These are phyloP conservation scores for Crinitomyces ghanaensis DNA, from an alignment of 805 yeast genomes.

Conservation along the genomic window DNA sequence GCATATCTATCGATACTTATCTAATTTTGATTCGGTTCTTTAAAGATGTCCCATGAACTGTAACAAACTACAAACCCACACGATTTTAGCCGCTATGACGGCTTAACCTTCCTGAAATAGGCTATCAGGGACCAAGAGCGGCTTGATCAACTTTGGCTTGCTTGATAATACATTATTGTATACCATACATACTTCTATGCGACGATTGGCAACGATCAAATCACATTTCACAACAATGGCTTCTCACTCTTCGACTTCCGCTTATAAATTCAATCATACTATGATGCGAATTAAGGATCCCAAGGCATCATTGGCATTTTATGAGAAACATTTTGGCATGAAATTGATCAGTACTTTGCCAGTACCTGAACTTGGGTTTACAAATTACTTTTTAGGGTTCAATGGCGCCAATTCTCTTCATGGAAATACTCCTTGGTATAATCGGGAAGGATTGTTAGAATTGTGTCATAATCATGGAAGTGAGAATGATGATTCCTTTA, in stretches of 20 bases:
- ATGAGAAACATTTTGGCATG: slow-evolving; percentile 66
- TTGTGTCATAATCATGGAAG: slow-evolving; percentile 72
- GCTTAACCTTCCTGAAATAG: too few species aligned
- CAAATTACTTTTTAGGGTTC: slow-evolving; percentile 57
- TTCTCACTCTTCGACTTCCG: slow-evolving; percentile 1
- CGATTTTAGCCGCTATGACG: too few species aligned
- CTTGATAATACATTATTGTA: too few species aligned
- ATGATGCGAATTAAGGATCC: slow-evolving; percentile 78
- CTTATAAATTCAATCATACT: slow-evolving; percentile 24
- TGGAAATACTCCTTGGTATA: slow-evolving; percentile 28
- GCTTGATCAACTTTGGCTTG: too few species aligned
- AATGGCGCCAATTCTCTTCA: slow-evolving; percentile 34
- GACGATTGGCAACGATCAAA: neutral
- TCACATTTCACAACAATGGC: slow-evolving; percentile 1
- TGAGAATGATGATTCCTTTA: slow-evolving; percentile 44
- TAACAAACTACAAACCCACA: too few species aligned
- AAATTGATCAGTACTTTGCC: slow-evolving; percentile 41
- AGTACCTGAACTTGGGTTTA: slow-evolving; percentile 45
- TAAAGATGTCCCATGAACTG: too few species aligned
- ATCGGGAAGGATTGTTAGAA: slow-evolving; percentile 62
- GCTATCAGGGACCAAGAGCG: too few species aligned
- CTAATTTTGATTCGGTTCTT: too few species aligned
- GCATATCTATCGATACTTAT: too few species aligned
- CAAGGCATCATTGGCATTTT: slow-evolving; percentile 56
- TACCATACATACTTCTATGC: too few species aligned